phyloP scores from a whole-genome alignment of 2,329 filamentous ascomycete species.

The Microcyclosporella mali region DNA sequence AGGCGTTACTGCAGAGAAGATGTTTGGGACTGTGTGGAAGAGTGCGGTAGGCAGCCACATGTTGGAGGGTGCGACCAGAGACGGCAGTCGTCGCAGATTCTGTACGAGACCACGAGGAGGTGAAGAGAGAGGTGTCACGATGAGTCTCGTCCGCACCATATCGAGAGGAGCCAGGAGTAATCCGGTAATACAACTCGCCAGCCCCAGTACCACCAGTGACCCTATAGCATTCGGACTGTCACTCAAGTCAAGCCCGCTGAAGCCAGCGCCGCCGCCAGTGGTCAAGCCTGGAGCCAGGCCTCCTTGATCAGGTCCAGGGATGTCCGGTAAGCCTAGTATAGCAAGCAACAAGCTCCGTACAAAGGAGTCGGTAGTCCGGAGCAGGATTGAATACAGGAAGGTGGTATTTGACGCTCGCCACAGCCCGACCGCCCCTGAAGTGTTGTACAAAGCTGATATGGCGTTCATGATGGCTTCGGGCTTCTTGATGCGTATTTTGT shows the following conservation, averaged over 20 bases:
- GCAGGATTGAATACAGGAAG: slow-evolving; percentile 82
- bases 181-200: slow-evolving; percentile 63
- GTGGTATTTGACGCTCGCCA: slow-evolving; percentile 93
- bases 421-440: slow-evolving; percentile 82
- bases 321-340: slow-evolving; percentile 80
- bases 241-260: slow-evolving; percentile 64
- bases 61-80: slow-evolving; percentile 58
- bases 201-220: slow-evolving; percentile 66
- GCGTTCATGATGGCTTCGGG: slow-evolving; percentile 80
- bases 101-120: slow-evolving; percentile 71
- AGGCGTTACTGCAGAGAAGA: slow-evolving; percentile 76
- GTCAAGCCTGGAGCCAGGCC: slow-evolving; percentile 51
- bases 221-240: slow-evolving; percentile 76
- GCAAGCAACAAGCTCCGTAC: slow-evolving; percentile 85
- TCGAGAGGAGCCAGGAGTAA: slow-evolving; percentile 81
- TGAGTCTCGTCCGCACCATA: slow-evolving; percentile 77
- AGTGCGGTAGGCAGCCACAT: slow-evolving; percentile 75
- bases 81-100: slow-evolving; percentile 71
- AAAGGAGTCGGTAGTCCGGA: slow-evolving; percentile 86
- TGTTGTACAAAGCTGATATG: slow-evolving; percentile 79
- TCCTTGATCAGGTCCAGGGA: slow-evolving; percentile 71
- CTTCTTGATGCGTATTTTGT: slow-evolving; percentile 65
- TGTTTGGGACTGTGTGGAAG: slow-evolving; percentile 75
- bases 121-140: slow-evolving; percentile 67
- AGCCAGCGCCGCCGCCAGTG: slow-evolving; percentile 29